Conservation (phyloP, 2,329 filamentous ascomycete genomes). For the Cordyceps farinosa region DNA sequence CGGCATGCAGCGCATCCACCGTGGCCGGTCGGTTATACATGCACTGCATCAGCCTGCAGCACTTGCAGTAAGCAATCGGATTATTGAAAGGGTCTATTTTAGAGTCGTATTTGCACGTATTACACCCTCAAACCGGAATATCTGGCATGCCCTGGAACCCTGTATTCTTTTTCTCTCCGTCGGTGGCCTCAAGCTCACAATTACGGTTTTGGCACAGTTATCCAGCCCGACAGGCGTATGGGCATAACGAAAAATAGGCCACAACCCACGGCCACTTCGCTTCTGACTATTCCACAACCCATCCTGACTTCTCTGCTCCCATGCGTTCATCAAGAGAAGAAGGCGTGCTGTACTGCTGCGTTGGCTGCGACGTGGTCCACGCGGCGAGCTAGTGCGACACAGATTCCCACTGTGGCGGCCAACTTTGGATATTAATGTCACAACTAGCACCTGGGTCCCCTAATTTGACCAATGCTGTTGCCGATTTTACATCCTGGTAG, state of each 20-base stretch:
- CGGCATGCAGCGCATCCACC: neutral
- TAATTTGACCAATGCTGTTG: neutral
- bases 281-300: too few species aligned
- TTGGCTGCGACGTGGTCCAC: neutral
- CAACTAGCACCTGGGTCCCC: neutral
- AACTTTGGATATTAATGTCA: slow-evolving; percentile 4
- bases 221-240: neutral
- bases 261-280: too few species aligned
- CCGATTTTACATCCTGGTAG: neutral
- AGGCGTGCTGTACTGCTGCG: neutral
- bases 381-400: neutral
- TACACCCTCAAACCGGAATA: neutral
- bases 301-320: neutral
- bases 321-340: neutral
- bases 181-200: neutral
- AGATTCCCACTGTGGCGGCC: slow-evolving; percentile 5
- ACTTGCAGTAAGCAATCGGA: neutral
- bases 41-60: neutral
- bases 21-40: neutral
- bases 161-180: neutral
- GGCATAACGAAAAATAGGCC: too few species aligned
- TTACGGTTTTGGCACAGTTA: neutral
- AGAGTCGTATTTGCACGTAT: neutral
- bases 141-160: neutral
- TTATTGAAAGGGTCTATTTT: neutral